Evolutionary conservation across 1,284 basidiomycete genomes (phyloP).

Genomic region (Tilletiaria anomala): DNA sequence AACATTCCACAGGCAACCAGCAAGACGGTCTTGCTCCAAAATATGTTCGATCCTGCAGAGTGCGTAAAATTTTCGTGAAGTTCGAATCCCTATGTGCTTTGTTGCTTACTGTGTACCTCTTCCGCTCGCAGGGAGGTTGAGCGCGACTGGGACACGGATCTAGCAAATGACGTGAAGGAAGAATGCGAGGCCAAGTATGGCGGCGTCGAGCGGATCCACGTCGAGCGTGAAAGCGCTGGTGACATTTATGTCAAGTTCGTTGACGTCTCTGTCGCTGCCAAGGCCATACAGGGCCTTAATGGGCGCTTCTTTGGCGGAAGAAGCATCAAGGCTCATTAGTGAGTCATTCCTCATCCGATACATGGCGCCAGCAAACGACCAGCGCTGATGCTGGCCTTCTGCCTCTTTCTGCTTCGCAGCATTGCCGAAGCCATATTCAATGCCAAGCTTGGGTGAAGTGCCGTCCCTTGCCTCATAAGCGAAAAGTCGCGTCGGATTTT

Average conservation of each 20-base stretch:
- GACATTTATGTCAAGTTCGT: conserved; percentile 94
- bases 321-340: conserved; percentile 29
- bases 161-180: conserved; percentile 85
- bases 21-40: conserved; percentile 67
- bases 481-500: no score
- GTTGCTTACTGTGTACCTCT: no score
- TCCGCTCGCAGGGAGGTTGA: conserved; percentile 57
- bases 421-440: no score
- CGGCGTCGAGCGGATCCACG: conserved; percentile 66
- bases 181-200: conserved; percentile 90
- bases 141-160: conserved; percentile 85
- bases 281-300: conserved; percentile 73
- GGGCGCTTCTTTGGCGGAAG: conserved; percentile 49
- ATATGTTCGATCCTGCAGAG: conserved; percentile 94
- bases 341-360: no score
- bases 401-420: no score
- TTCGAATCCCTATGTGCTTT: neutral
- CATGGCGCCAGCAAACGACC: no score
- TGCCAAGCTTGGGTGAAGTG: no score
- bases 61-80: neutral
- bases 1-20: conserved; percentile 60
- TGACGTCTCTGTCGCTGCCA: conserved; percentile 59
- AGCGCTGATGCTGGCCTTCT: no score
- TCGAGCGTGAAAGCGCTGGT: conserved; percentile 77
- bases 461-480: no score